A percentile compares a stretch with the other conserved stretches of the same genome.
These are phyloP conservation scores for Sporothrix protearum DNA, from an alignment of 2,329 filamentous ascomycete genomes.

Conservation along the genomic window DNA sequence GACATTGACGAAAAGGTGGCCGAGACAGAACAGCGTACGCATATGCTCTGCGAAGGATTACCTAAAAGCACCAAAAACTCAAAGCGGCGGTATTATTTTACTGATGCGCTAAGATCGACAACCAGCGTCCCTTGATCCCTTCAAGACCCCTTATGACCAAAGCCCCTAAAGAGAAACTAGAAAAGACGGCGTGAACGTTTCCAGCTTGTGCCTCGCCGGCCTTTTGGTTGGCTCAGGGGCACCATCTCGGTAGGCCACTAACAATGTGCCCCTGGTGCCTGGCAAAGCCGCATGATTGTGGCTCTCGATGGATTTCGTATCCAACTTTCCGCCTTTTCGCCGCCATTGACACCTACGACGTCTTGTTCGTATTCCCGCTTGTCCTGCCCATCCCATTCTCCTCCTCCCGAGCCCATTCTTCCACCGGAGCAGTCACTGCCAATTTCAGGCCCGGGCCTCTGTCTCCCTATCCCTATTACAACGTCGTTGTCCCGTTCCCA, in stretches of 20 bases:
- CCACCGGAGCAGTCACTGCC: background rate
- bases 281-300: background rate
- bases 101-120: slow-evolving; percentile 2
- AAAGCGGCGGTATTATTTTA: background rate
- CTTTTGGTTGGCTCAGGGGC: slow-evolving; percentile 18
- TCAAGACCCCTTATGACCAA: background rate
- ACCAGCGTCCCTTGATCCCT: background rate
- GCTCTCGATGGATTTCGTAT: background rate
- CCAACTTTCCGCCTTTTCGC: background rate
- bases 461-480: background rate
- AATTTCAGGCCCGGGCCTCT: background rate
- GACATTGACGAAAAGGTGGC: background rate
- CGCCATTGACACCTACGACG: background rate
- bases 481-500: background rate
- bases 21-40: background rate
- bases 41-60: background rate
- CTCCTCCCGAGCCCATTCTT: background rate
- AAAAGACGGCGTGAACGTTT: background rate
- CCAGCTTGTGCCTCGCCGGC: background rate
- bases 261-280: slow-evolving; percentile 13
- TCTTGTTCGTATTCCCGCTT: background rate
- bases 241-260: background rate
- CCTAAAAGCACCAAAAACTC: background rate
- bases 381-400: background rate
- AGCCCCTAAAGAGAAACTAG: background rate